phyloP scores from a whole-genome alignment of 306 rosid species.

The Inga laurina region DNA sequence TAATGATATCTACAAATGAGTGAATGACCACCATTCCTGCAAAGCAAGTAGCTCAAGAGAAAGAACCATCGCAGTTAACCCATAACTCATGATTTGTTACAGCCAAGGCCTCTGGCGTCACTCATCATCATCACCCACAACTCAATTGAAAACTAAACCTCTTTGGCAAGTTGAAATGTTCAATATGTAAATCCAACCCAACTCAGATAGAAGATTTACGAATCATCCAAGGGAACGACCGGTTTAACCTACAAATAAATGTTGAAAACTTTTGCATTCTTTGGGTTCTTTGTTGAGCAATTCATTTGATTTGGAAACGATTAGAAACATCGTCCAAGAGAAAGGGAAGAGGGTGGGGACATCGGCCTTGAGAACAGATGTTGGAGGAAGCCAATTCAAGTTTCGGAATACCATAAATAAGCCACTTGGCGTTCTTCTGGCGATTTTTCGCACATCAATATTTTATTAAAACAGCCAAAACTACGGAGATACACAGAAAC shows the following conservation, averaged over 20 bases:
- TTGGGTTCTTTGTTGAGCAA: neutral
- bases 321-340: neutral
- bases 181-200: no score
- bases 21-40: neutral
- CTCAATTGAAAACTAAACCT: neutral
- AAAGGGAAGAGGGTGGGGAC: no score
- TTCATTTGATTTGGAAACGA: neutral
- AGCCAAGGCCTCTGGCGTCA: neutral
- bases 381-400: neutral
- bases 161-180: no score
- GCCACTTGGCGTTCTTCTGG: neutral
- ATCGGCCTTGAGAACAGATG: neutral
- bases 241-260: neutral
- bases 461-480: neutral
- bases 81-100: neutral
- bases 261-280: no score
- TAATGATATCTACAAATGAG: neutral
- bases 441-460: neutral
- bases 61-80: no score
- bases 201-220: neutral
- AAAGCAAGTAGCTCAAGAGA: neutral
- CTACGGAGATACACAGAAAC: no score
- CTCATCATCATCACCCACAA: neutral
- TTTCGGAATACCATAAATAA: neutral
- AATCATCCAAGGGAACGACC: neutral